These are phyloP conservation scores for Plasmodium fragile DNA, from an alignment of 169 alveolate genomes.

Conservation along the genomic window DNA sequence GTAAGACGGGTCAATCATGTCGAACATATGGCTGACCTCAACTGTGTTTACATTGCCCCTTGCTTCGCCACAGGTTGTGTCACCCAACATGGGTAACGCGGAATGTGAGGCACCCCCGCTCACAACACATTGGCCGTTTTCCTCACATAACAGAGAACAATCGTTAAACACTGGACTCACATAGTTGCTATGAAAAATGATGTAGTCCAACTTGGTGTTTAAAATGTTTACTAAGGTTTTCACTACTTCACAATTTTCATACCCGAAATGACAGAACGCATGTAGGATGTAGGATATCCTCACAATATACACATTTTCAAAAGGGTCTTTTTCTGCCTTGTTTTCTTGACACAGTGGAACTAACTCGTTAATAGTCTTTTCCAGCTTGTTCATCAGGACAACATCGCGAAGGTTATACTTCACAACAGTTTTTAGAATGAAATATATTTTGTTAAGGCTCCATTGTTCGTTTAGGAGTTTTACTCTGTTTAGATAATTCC, in stretches of 20 bases:
- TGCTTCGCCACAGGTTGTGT: not conserved
- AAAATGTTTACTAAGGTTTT: constrained; percentile 33
- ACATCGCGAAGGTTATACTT: constrained; percentile 45
- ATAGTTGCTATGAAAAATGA: constrained; percentile 40
- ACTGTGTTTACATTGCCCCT: not conserved
- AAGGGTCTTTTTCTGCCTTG: constrained; percentile 20
- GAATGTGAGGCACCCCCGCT: not conserved
- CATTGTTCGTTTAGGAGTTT: constrained; percentile 40
- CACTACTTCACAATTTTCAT: constrained; percentile 26
- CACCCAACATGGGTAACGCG: not conserved
- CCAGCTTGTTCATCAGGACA: constrained; percentile 23
- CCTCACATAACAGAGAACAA: not conserved
- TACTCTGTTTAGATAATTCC: constrained; percentile 15
- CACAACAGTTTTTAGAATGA: constrained; percentile 50
- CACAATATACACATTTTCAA: constrained; percentile 66
- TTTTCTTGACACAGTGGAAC: not conserved
- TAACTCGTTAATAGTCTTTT: constrained; percentile 15
- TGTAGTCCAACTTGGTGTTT: constrained; percentile 33
- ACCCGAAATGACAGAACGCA: constrained; percentile 29
- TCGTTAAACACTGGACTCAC: not conserved
- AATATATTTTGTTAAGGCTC: constrained; percentile 60
- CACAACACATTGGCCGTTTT: not conserved
- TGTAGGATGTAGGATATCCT: constrained; percentile 61
- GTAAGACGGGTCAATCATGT: not conserved
- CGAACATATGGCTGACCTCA: not conserved